Percentiles rank a stretch among this genome's conserved stretches.
phyloP scores from a whole-genome alignment of 805 yeast species.

The Ogataea glucozyma region DNA sequence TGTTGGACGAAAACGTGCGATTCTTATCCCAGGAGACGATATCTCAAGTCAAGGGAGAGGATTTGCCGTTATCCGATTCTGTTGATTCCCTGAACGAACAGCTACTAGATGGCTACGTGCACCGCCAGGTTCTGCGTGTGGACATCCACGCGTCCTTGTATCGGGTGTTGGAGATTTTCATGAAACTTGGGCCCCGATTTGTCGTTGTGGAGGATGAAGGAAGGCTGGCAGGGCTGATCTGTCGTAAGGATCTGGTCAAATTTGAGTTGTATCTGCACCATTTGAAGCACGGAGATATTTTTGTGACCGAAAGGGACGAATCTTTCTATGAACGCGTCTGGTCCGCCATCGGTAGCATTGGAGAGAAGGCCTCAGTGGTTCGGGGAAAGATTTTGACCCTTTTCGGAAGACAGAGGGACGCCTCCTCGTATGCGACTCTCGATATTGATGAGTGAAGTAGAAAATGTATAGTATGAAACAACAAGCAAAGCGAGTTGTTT shows the following conservation, averaged over 20 bases:
- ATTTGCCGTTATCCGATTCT: not conserved
- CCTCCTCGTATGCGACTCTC: conserved; percentile 6
- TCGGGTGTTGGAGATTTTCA: conserved; percentile 64
- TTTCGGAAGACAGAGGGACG: not conserved
- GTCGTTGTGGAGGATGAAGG: conserved; percentile 68
- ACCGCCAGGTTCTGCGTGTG: conserved; percentile 63
- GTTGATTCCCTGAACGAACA: conserved; percentile 4
- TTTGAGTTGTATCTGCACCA: conserved; percentile 47
- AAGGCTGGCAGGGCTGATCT: conserved; percentile 67
- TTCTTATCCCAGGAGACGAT: conserved; percentile 17
- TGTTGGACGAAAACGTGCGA: conserved; percentile 12
- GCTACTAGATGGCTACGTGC: conserved; percentile 39
- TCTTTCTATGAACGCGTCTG: conserved; percentile 21
- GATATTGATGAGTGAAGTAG: conserved; percentile 11
- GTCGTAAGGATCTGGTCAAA: conserved; percentile 78
- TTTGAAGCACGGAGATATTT: conserved; percentile 28
- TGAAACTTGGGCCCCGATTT: conserved; percentile 76
- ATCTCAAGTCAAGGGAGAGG: conserved; percentile 5
- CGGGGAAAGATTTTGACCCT: conserved; percentile 1
- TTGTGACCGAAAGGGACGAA: conserved; percentile 26
- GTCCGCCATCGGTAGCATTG: conserved; percentile 13
- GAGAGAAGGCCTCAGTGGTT: not conserved
- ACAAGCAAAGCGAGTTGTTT: too few species aligned
- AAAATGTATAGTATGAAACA: too few species aligned
- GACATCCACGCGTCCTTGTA: conserved; percentile 56